These are phyloP conservation scores for Boletus subparvulus DNA, from an alignment of 768 basidiomycete genomes.

Conservation along the genomic window DNA sequence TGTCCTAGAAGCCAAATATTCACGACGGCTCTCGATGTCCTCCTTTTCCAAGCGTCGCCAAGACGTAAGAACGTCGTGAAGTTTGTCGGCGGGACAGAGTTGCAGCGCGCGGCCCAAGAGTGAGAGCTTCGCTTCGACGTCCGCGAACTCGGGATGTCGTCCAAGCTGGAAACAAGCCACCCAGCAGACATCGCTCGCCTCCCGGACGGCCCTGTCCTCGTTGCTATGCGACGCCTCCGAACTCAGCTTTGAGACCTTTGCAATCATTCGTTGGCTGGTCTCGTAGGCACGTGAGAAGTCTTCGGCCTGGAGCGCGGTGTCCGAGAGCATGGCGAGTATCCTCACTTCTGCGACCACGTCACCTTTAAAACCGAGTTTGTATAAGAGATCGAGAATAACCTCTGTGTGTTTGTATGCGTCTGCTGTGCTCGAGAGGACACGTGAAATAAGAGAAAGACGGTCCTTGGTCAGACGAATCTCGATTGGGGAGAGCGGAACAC, in stretches of 20 bases:
- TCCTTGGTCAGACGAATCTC: conserved; percentile 93
- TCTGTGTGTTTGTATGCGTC: conserved; percentile 92
- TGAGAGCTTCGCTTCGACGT: conserved; percentile 62
- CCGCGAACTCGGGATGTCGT: conserved; percentile 72
- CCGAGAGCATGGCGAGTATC: conserved; percentile 85
- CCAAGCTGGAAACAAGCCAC: conserved; percentile 87
- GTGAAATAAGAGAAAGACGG: conserved; percentile 81
- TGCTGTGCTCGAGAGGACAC: conserved; percentile 77
- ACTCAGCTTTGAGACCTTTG: conserved; percentile 53
- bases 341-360: conserved; percentile 79
- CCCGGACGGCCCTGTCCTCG: conserved; percentile 45
- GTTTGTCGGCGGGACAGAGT: conserved; percentile 78
- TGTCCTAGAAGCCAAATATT: conserved; percentile 35
- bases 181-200: conserved; percentile 86
- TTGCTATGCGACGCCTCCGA: conserved; percentile 26
- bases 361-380: conserved; percentile 79
- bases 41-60: conserved; percentile 79
- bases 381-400: conserved; percentile 85
- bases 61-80: conserved; percentile 71
- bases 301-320: conserved; percentile 78
- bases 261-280: conserved; percentile 69
- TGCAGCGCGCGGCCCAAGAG: conserved; percentile 82
- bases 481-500: conserved; percentile 81
- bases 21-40: conserved; percentile 52
- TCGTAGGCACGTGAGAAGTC: conserved; percentile 78